These are phyloP conservation scores for Hericium rajendrae DNA, from an alignment of 768 basidiomycete species.

Conservation along the genomic window DNA sequence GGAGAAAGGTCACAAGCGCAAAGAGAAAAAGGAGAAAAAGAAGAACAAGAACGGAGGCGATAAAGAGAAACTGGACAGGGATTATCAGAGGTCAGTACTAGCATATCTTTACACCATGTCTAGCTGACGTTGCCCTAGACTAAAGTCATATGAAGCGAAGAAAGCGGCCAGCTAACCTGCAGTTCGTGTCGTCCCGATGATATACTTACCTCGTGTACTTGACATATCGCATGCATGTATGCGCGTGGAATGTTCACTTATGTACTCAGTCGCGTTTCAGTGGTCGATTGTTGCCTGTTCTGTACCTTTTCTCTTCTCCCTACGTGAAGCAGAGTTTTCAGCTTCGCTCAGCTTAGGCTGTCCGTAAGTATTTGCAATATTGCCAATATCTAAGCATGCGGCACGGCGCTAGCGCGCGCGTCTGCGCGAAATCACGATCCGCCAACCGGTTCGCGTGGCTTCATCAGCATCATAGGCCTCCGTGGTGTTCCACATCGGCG, in stretches of 20 bases:
- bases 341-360: too few species aligned
- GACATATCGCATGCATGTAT: too few species aligned
- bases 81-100: slow-evolving; percentile 44
- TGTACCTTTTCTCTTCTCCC: too few species aligned
- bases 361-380: too few species aligned
- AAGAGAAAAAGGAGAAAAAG: slow-evolving; percentile 70
- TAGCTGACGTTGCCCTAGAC: slow-evolving; percentile 4
- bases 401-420: too few species aligned
- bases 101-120: neutral
- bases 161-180: slow-evolving; percentile 14
- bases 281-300: too few species aligned
- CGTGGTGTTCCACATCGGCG: neutral
- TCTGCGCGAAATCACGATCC: too few species aligned
- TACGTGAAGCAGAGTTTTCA: too few species aligned
- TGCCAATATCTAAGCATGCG: too few species aligned
- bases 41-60: slow-evolving; percentile 32
- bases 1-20: slow-evolving; percentile 55
- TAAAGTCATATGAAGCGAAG: slow-evolving; percentile 25
- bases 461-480: neutral
- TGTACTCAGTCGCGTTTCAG: too few species aligned
- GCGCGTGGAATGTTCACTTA: too few species aligned
- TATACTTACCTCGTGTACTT: neutral
- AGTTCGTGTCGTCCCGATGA: neutral
- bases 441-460: too few species aligned
- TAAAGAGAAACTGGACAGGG: slow-evolving; percentile 35